Evolutionary conservation across 305 asterid genomes (phyloP), one percentile per base, ranked within the genome.

Genomic region (Caryopteris hybrid): DNA sequence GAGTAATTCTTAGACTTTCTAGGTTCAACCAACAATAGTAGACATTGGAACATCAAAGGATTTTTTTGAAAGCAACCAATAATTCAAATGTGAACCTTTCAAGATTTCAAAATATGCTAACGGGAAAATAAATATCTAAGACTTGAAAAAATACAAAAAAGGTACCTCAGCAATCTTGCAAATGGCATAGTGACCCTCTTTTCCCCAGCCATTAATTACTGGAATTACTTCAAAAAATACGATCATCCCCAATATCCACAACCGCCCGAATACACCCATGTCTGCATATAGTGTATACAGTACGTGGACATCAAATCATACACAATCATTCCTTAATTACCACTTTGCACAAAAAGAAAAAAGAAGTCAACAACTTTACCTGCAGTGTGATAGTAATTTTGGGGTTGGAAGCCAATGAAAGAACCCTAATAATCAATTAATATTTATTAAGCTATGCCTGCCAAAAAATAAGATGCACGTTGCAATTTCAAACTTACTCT

Each of bases 81-180:
- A n/a, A 9, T 6, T 51, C 38, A 47, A 58, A 25, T 17, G 29
- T 23, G 21, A 47, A 38, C 11, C 16, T 2, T 12, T 61, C 68
- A 36, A 68, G 21, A 43, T 59, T 41, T 27, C 62, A 55, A 39
- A 70, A 64, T 29, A 51, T 23, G 33, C 21, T 8, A 16, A n/a
- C 1, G 33, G 39, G 31, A 33, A 66, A 43, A n/a, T 39, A 53
- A 67, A 34, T 56, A 14, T 17, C 34, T 8, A 14, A 63, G 62
- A 61, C 14, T 45, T 2, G 9, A 23, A 56, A 38, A 2, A 12
- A 54, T 18, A 5, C 17, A 9, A 20, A 1, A 18, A 36, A 46
- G 9, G 34, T 56, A 93, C 99, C 97, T 93, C 81, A 59, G 99
- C 97, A 62, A 93, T 85, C 83, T 86, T 85, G 85, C 99, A 93